Evolutionary conservation across 306 rosid genomes (phyloP), one percentile per base, ranked within the genome.

Genomic region (Lablab purpureus): DNA sequence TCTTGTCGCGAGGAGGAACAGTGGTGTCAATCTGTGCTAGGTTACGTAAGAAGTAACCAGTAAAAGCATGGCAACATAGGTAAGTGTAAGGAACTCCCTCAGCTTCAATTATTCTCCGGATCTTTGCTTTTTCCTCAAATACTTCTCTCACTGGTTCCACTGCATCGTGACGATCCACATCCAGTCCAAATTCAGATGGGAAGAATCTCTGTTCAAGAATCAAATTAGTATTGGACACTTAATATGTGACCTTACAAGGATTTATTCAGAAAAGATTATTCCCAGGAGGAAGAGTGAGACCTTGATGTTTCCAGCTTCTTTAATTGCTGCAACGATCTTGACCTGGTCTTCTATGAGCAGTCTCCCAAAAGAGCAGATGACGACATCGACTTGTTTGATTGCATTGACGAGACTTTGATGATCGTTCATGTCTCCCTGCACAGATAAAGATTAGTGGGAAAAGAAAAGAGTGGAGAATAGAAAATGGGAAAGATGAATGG

Each of bases 251-350:
- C n/a, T n/a, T n/a, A n/a, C n/a, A n/a, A n/a, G n/a, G n/a, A n/a
- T 1, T 1, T 37, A 8, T 1, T 11, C 14, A 43, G 3, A 10
- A 3, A 3, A 43, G 49, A 12, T 41, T 1, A 7, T 37, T 1
- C 8, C 10, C 2, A 37, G 7, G 43, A 52, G 19, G 1, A 56
- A 49, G 5, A 10, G 2, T 0, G 30, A 41, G 10, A 85, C 91
- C 87, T 87, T 82, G 58, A 85, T 62, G 7, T 80, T 85, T 76
- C 88, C 87, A 23, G 85, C 87, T 68, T 87, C 88, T 82, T 87
- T 87, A 0, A 87, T 73, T 7, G 91, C 88, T 32, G 54, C 75
- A 7, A 87, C 80, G 49, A 87, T 25, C 46, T 87, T 87, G 5
- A 69, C 74, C 23, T 87, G 85, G 32, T 85, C 84, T 10, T 45